A percentile compares a stretch with the other conserved stretches of the same genome.
Evolutionary conservation across 257 asterid species (phyloP).

Genomic region (Gentiana straminea): DNA sequence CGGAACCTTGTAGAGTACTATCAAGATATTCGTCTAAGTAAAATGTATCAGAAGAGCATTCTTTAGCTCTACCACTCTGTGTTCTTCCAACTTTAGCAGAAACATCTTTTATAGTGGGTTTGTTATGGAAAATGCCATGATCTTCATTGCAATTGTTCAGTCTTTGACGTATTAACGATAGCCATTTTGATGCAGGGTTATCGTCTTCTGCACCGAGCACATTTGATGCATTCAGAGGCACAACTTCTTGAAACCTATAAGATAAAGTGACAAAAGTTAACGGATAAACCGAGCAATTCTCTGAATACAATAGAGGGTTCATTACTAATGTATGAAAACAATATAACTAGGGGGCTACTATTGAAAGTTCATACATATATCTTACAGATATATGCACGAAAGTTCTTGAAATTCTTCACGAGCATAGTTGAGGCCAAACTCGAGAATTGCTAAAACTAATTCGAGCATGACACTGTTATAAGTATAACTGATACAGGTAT

Average conservation of each 20-base stretch:
- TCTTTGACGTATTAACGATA: constrained; percentile 12
- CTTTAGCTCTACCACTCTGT: background rate
- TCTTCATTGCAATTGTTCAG: constrained; percentile 3
- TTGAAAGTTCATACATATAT: too few species aligned
- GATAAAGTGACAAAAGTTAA: too few species aligned
- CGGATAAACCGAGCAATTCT: too few species aligned
- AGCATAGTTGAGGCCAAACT: too few species aligned
- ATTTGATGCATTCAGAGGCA: constrained; percentile 24
- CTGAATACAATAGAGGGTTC: too few species aligned
- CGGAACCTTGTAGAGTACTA: background rate
- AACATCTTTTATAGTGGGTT: background rate
- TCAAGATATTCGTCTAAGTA: background rate
- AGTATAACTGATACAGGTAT: too few species aligned
- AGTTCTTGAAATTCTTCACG: too few species aligned
- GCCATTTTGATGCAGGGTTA: constrained; percentile 21
- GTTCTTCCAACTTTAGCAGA: background rate
- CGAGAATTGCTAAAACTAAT: too few species aligned
- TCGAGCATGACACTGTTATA: too few species aligned
- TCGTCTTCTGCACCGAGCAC: constrained; percentile 20
- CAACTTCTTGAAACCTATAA: constrained; percentile 22
- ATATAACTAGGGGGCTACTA: too few species aligned
- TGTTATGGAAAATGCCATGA: background rate
- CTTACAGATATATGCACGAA: too few species aligned
- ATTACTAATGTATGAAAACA: too few species aligned
- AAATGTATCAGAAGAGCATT: background rate